Percentiles rank a stretch among this genome's conserved stretches.
phyloP scores from a whole-genome alignment of 2,329 filamentous ascomycete genomes.

The Penicillium rolfsii region DNA sequence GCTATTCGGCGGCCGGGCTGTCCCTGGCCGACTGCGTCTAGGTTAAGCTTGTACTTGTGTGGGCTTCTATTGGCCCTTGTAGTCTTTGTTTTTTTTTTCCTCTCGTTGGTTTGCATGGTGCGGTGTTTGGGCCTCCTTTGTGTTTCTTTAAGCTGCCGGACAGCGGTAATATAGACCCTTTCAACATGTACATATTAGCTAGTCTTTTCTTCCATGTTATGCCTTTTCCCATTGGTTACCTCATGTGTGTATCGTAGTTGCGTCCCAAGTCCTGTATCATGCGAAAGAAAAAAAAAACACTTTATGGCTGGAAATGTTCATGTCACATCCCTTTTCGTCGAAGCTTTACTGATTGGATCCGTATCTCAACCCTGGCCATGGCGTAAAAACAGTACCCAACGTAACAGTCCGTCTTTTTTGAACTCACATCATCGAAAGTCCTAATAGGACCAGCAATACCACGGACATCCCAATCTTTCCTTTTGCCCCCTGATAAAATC shows the following conservation, averaged over 20 bases:
- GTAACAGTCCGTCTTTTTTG: no score
- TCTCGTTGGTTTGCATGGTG: conserved; percentile 14
- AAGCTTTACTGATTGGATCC: no score
- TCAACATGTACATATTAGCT: conserved; percentile 23
- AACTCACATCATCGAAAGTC: no score
- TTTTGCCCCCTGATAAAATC: no score
- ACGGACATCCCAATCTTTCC: no score
- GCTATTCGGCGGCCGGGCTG: conserved; percentile 46
- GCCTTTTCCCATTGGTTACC: not conserved
- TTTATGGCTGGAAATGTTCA: not conserved
- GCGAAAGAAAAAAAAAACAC: no score
- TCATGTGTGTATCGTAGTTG: not conserved
- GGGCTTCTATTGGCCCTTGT: conserved; percentile 9
- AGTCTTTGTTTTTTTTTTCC: conserved; percentile 13
- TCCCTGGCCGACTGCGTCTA: conserved; percentile 46
- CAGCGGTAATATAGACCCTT: conserved; percentile 27
- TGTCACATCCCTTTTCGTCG: not conserved
- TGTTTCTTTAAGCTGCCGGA: conserved; percentile 23
- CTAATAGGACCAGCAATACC: no score
- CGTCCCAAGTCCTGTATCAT: not conserved
- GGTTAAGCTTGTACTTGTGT: conserved; percentile 23
- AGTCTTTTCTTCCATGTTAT: conserved; percentile 3
- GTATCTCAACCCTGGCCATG: no score
- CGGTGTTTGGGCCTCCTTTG: conserved; percentile 14
- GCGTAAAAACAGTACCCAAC: no score